A percentile compares a stretch with the other conserved stretches of the same genome.
Conservation (phyloP, 1,284 basidiomycete genomes). For the Tilletiopsis washingtonensis region DNA sequence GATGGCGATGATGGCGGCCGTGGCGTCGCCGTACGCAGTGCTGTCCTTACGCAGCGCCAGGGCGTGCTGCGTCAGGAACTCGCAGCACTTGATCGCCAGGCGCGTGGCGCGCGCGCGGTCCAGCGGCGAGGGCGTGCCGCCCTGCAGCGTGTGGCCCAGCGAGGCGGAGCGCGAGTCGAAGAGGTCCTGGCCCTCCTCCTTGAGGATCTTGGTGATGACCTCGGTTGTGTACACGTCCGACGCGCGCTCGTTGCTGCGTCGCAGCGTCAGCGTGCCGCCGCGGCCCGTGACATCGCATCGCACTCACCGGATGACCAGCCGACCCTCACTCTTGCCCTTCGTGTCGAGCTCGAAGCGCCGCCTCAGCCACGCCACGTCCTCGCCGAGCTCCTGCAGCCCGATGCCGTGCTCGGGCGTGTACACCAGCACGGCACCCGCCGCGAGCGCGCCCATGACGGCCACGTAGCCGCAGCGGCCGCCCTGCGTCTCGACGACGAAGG, state of each 20-base stretch:
- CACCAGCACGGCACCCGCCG: constrained; percentile 82
- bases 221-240: constrained; percentile 86
- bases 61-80: constrained; percentile 68
- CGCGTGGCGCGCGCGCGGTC: constrained; percentile 87
- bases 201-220: constrained; percentile 84
- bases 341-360: constrained; percentile 75
- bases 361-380: constrained; percentile 83
- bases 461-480: constrained; percentile 94
- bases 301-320: constrained; percentile 74
- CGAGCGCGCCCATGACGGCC: constrained; percentile 86
- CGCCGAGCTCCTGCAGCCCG: constrained; percentile 66
- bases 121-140: constrained; percentile 84
- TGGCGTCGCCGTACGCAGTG: constrained; percentile 47
- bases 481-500: constrained; percentile 97
- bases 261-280: too few species aligned
- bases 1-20: constrained; percentile 84
- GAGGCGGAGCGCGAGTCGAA: constrained; percentile 91
- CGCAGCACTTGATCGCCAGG: constrained; percentile 82
- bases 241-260: constrained; percentile 62
- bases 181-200: constrained; percentile 80
- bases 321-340: constrained; percentile 82
- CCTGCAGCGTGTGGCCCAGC: constrained; percentile 92
- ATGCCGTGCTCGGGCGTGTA: constrained; percentile 93
- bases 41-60: constrained; percentile 7
- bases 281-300: too few species aligned